Evolutionary conservation across 441 rosid species (phyloP), one percentile per base, ranked within the genome.

Genomic region (Populus hybrid): DNA sequence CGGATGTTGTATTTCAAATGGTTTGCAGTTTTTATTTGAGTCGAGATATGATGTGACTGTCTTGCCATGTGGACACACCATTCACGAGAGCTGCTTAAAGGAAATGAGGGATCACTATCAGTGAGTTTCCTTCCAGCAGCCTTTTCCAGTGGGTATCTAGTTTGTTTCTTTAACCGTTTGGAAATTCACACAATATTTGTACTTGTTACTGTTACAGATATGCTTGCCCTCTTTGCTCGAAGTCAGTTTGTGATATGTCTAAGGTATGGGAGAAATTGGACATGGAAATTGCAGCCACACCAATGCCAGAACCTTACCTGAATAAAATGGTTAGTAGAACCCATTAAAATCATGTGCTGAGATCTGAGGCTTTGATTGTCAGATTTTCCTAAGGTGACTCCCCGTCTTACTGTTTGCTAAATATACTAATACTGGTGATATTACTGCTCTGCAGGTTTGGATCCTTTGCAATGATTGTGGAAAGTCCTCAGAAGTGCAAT

Each of bases 401-500:
- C 7, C 31, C 23, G 28, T 2, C n/a, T 33, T 21, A 24, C 20
- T 23, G 23, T 65, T 9, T 40, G 21, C 8, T 31, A 56, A 2
- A 53, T 53, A 18, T 28, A 64, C 28, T 21, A 56, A 74, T 3
- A 3, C 35, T 7, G n/a, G 40, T 12, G 3, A 21, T 3, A 5
- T 4, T 11, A 50, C 5, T 26, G 18, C 10, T 35, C 33, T 1
- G 74, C 90, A 93, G 98, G 95, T 93, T 29, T 83, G 87, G 82
- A 94, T 94, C 73, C 94, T 94, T 1, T 94, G 99, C 83, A 94
- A 92, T 73, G 99, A 94, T 73, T 94, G 99, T 53, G 94, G 88
- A 67, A 87, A 75, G 38, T 89, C 79, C 38, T 84, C 92, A 1
- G 79, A 87, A 31, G 98, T 90, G 11, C 88, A 79, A 64, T 93